phyloP scores from a whole-genome alignment of 345 rosid genomes.

The Bruguiera parviflora region DNA sequence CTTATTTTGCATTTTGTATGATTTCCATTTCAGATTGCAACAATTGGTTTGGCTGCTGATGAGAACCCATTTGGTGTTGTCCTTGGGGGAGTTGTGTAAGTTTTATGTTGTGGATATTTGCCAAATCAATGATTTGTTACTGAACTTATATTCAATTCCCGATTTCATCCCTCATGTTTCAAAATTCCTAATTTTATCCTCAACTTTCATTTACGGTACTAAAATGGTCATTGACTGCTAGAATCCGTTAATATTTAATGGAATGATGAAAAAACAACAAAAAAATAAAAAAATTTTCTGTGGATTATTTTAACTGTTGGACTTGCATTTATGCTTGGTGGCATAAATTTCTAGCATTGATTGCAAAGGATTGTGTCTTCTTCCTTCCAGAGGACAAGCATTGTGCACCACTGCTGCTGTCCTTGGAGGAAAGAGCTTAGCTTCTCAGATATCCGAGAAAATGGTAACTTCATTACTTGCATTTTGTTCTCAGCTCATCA shows the following conservation, averaged over 20 bases:
- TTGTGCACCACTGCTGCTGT: conserved; percentile 93
- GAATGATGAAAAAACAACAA: no score
- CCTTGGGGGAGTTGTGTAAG: conserved; percentile 82
- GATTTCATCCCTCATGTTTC: no score
- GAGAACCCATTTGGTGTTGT: conserved; percentile 88
- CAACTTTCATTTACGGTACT: no score
- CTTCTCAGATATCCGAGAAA: conserved; percentile 90
- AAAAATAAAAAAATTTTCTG: no score
- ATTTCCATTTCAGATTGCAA: conserved; percentile 65
- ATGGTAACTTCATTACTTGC: conserved; percentile 38
- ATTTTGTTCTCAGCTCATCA: not conserved
- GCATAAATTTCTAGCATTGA: not conserved
- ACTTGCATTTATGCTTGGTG: conserved; percentile 5
- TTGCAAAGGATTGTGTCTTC: conserved; percentile 15
- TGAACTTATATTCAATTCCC: no score
- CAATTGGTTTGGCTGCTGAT: conserved; percentile 94
- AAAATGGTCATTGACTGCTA: no score
- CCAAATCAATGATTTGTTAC: no score
- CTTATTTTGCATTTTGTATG: conserved; percentile 9
- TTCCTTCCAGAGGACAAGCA: conserved; percentile 66
- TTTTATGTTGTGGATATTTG: conserved; percentile 3
- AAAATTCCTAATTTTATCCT: no score
- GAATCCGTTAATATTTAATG: no score
- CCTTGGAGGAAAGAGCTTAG: conserved; percentile 93
- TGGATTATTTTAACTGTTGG: not conserved